Base-by-base conservation (phyloP, 1,284 basidiomycete species). In the Cryptococcus depauperatus region DNA sequence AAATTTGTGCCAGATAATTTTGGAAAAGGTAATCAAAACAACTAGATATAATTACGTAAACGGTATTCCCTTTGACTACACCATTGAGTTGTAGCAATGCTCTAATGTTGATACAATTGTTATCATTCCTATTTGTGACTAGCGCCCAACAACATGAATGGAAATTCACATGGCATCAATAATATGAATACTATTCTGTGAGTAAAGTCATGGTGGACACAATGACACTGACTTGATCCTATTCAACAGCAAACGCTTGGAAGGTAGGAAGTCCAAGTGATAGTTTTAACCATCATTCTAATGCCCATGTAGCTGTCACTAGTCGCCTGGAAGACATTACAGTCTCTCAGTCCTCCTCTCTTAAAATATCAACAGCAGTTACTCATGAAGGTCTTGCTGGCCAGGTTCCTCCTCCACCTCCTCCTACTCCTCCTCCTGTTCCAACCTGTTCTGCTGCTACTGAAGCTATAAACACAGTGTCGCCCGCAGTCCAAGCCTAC, bases 251-350 rank as follows among this genome's bases (percentile, higher is more conserved):
- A 71, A 71, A 48, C 64, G 69, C 18, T 57, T 71, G 9, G 69
- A 70, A 50, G 88, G 88, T 87, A 63, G 47, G 77, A n/a, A n/a
- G n/a, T n/a, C n/a, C n/a, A n/a, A n/a, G n/a, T 69, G 29, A 11
- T 9, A 16, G 6, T 21, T 21, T 3, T 21, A 7, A 25, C 14
- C 18, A 2, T 18, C 26, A 41, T 16, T 19, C 11, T n/a, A n/a
- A 41, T 33, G 19, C 5, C 11, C 19, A 22, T 59, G 85, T 93
- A 76, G 93, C 95, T 37, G 89, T 90, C 3, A 92, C 91, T 7
- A 90, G 88, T 41, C 81, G 93, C 43, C 80, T 98, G 23, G 93
- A 98, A 71, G 93, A 98, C 66, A 77, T 96, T 50, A 85, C 84
- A 43, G 69, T 76, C 48, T 74, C 75, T 23, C 64, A 62, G 40